Evolutionary conservation across 106 monocot species (phyloP).

Genomic region (Alisma plantagoaquatica): DNA sequence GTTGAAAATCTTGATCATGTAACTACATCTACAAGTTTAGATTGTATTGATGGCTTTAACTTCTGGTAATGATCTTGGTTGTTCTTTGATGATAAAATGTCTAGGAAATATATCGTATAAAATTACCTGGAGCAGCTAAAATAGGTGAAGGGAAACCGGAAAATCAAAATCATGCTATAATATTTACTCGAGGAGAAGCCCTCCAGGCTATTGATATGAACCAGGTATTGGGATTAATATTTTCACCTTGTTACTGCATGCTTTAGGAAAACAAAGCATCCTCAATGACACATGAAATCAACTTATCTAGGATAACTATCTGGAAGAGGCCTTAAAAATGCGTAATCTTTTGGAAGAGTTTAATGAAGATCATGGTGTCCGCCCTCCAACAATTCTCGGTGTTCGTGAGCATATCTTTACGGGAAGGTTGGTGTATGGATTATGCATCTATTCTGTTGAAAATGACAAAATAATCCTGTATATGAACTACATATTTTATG

Average conservation of each 20-base stretch:
- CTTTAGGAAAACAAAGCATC: no score
- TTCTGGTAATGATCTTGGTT: background rate
- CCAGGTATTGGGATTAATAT: conserved; percentile 45
- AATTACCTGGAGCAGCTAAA: conserved; percentile 80
- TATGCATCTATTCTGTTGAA: no score
- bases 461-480: no score
- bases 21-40: no score
- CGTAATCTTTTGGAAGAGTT: conserved; percentile 98
- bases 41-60: no score
- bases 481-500: no score
- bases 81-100: no score
- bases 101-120: conserved; percentile 99
- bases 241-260: background rate
- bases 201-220: conserved; percentile 99
- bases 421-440: conserved; percentile 76
- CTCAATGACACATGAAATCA: no score
- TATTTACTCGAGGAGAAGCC: conserved; percentile 97
- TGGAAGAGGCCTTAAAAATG: conserved; percentile 99
- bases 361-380: conserved; percentile 88
- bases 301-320: conserved; percentile 69
- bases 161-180: conserved; percentile 97
- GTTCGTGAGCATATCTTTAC: conserved; percentile 99
- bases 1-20: conserved; percentile 98
- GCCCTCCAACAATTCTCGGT: conserved; percentile 91
- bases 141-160: conserved; percentile 99